A percentile compares a stretch with the other conserved stretches of the same genome.
Evolutionary conservation across 768 basidiomycete species (phyloP).

Genomic region (Dacryopinax spathularia): DNA sequence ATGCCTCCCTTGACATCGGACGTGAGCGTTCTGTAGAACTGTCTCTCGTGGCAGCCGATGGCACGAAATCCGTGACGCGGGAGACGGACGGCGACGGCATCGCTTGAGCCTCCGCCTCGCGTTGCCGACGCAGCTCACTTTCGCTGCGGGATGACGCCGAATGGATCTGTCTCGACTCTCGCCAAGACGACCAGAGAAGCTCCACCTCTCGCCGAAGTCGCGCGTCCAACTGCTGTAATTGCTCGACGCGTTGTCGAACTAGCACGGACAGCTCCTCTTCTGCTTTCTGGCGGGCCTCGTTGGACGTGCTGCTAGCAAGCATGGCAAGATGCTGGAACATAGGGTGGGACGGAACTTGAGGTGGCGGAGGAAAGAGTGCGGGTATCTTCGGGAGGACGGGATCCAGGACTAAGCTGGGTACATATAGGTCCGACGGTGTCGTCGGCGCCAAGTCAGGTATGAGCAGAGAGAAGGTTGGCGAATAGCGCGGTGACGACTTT

Average conservation of each 20-base stretch:
- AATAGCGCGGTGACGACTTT: background rate
- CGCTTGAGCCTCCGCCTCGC: background rate
- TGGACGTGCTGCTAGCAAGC: slow-evolving; percentile 41
- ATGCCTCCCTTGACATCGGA: background rate
- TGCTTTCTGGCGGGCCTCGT: slow-evolving; percentile 38
- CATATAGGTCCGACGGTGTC: background rate
- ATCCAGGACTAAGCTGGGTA: slow-evolving; percentile 4
- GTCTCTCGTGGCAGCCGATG: background rate
- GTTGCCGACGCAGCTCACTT: background rate
- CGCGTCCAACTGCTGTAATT: background rate
- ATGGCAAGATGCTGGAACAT: slow-evolving; percentile 51
- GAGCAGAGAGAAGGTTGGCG: background rate
- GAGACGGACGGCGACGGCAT: background rate
- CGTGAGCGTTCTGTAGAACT: background rate
- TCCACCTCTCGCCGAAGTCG: background rate
- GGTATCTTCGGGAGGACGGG: slow-evolving; percentile 40
- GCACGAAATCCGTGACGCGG: background rate
- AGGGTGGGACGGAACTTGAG: slow-evolving; percentile 61
- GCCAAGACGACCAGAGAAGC: background rate
- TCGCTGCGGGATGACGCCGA: background rate
- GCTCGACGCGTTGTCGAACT: slow-evolving; percentile 17
- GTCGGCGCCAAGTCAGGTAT: background rate
- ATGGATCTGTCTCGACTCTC: background rate
- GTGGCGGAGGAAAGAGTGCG: slow-evolving; percentile 57
- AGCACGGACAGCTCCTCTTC: slow-evolving; percentile 44